Evolutionary conservation across 1,139 yeast species (phyloP).

Genomic region (Candida mesenterica): DNA sequence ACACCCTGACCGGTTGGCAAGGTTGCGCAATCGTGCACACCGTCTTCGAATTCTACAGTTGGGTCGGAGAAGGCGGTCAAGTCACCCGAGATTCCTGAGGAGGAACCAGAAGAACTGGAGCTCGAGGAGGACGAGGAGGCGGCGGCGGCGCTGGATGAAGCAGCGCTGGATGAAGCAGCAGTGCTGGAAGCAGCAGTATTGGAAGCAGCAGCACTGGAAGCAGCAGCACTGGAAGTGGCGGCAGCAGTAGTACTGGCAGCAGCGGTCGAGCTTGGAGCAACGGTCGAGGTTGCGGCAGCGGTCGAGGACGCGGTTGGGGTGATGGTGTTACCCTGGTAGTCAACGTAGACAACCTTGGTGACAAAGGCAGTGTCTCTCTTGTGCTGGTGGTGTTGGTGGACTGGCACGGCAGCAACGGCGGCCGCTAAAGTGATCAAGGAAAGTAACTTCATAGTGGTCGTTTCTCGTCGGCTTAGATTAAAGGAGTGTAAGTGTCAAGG

Average conservation of each 20-base stretch:
- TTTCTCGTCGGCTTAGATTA: slow-evolving; percentile 6
- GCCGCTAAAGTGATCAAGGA: slow-evolving; percentile 20
- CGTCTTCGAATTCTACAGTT: slow-evolving; percentile 56
- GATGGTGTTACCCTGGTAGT: slow-evolving; percentile 18
- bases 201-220: slow-evolving; percentile 23
- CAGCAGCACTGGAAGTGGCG: slow-evolving; percentile 14
- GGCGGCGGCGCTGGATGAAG: slow-evolving; percentile 20
- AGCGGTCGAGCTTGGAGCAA: slow-evolving; percentile 19
- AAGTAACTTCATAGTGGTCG: slow-evolving; percentile 16
- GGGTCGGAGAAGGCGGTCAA: slow-evolving; percentile 54
- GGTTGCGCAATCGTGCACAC: slow-evolving; percentile 56
- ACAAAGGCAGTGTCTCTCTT: slow-evolving; percentile 16
- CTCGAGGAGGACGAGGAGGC: slow-evolving; percentile 15
- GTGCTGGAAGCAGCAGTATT: slow-evolving; percentile 16
- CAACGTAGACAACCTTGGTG: slow-evolving; percentile 19
- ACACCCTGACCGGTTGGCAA: slow-evolving; percentile 78
- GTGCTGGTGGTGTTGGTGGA: slow-evolving; percentile 18
- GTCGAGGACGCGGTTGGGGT: slow-evolving; percentile 15
- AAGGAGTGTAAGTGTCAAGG: slow-evolving; percentile 4
- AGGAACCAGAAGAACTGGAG: slow-evolving; percentile 9
- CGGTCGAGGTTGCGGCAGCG: slow-evolving; percentile 18
- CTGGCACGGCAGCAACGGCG: slow-evolving; percentile 19
- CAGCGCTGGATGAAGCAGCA: slow-evolving; percentile 12
- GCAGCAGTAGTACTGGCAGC: slow-evolving; percentile 19
- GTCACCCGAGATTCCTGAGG: slow-evolving; percentile 49